phyloP scores from a whole-genome alignment of 768 basidiomycete species.

The Coprinopsis strossmayeri region DNA sequence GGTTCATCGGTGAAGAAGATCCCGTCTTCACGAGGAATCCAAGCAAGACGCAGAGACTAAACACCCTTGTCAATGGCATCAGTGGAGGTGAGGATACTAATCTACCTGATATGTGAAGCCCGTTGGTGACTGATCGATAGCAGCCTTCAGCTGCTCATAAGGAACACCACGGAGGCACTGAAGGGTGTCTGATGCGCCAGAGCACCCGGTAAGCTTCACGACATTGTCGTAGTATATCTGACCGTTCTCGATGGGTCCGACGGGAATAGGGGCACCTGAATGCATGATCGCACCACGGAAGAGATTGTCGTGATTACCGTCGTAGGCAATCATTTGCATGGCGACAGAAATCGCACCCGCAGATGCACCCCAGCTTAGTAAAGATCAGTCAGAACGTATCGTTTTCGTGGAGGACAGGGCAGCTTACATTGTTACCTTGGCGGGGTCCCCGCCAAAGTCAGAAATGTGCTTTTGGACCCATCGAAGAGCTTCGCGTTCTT shows the following conservation, averaged over 20 bases:
- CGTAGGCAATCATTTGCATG: conserved; percentile 43
- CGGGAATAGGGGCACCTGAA: conserved; percentile 39
- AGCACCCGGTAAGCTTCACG: conserved; percentile 26
- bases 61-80: not conserved
- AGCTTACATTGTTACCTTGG: conserved; percentile 35
- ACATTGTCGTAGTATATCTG: conserved; percentile 40
- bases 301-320: conserved; percentile 36
- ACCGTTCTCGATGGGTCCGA: conserved; percentile 34
- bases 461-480: conserved; percentile 54
- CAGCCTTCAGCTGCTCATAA: conserved; percentile 28
- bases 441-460: conserved; percentile 50
- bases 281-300: conserved; percentile 49
- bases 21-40: conserved; percentile 45
- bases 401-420: not conserved
- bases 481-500: conserved; percentile 35
- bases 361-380: conserved; percentile 32
- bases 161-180: conserved; percentile 33
- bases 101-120: conserved; percentile 34
- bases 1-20: conserved; percentile 40
- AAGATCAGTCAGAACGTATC: not conserved
- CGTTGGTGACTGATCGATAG: conserved; percentile 31
- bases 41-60: conserved; percentile 40
- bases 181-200: conserved; percentile 29
- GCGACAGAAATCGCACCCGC: conserved; percentile 49
- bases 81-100: conserved; percentile 16